Base-by-base conservation (phyloP, 108 stramenopile genomes). In the Cyclotella distinguenda region DNA sequence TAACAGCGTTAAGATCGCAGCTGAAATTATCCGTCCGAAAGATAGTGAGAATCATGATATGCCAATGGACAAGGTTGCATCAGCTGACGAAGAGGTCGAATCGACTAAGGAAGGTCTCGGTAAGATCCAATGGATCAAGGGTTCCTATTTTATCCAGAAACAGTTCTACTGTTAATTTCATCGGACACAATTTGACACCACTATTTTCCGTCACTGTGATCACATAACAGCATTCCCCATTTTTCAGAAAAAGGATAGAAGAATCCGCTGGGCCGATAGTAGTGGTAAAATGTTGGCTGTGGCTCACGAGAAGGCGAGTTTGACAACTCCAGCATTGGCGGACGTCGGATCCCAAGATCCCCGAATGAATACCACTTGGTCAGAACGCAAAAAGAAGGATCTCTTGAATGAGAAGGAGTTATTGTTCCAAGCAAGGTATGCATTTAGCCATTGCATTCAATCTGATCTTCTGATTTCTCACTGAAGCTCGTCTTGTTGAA, bases 191-290 rank as follows among this genome's bases (percentile, higher is more conserved):
- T n/a, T n/a, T n/a, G n/a, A n/a, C n/a, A n/a, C n/a, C n/a, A n/a
- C n/a, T n/a, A n/a, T 42, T 16, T 48, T 64, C 28, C 30, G 12
- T 49, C 6, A 50, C 7, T 15, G 8, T 50, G 21, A 4, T 28
- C 38, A n/a, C n/a, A 35, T n/a, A 7, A 40, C 16, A 39, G 23
- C 16, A 27, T 6, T 16, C 46, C 11, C 16, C 6, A 16, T 16
- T 6, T 16, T 11, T 2, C 33, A 66, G 70, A 75, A 80, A 65
- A 54, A 66, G 18, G 48, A 51, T 22, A 82, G 83, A 45, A 77
- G 83, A 13, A 86, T 94, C 15, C 88, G 85, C 55, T 94, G 89
- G 89, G 74, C 80, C 16, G 92, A 94, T 61, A 81, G 78, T 50
- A 84, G 82, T 44, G 92, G 91, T 23, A 81, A 87, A 8, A 64